These are phyloP conservation scores for Podaxis carcinomalis DNA, from an alignment of 768 basidiomycete genomes.

Conservation along the genomic window DNA sequence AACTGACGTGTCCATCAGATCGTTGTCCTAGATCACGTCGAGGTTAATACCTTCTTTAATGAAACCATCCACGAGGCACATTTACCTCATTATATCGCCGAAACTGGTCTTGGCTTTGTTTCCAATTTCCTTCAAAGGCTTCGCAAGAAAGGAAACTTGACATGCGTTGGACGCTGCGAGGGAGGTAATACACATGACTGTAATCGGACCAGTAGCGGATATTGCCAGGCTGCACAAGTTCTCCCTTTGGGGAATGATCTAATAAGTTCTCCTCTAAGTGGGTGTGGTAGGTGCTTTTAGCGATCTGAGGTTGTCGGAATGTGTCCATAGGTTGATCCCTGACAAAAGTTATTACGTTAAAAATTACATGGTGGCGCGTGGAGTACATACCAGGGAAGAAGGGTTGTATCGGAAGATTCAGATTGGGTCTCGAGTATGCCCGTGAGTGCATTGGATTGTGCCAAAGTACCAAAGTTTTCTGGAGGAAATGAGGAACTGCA, in stretches of 20 bases:
- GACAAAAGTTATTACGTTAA: neutral
- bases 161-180: slow-evolving; percentile 59
- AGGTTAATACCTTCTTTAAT: neutral
- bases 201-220: slow-evolving; percentile 70
- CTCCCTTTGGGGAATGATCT: neutral
- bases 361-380: slow-evolving; percentile 5
- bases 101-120: slow-evolving; percentile 46
- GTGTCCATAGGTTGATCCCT: slow-evolving; percentile 13
- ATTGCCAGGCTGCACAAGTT: slow-evolving; percentile 20
- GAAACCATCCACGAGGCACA: neutral
- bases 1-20: slow-evolving; percentile 65
- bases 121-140: slow-evolving; percentile 52
- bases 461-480: slow-evolving; percentile 68
- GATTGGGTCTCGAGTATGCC: slow-evolving; percentile 20
- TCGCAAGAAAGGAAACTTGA: slow-evolving; percentile 59
- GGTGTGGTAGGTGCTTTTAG: slow-evolving; percentile 52
- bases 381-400: slow-evolving; percentile 7
- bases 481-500: slow-evolving; percentile 11
- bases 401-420: slow-evolving; percentile 12
- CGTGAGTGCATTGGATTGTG: slow-evolving; percentile 36
- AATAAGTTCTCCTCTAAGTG: slow-evolving; percentile 26
- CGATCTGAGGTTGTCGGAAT: slow-evolving; percentile 29
- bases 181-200: slow-evolving; percentile 58
- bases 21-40: slow-evolving; percentile 40
- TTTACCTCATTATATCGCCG: slow-evolving; percentile 51